Evolutionary conservation across 2,329 filamentous ascomycete genomes (phyloP).

Genomic region (Aspergillus hortae): DNA sequence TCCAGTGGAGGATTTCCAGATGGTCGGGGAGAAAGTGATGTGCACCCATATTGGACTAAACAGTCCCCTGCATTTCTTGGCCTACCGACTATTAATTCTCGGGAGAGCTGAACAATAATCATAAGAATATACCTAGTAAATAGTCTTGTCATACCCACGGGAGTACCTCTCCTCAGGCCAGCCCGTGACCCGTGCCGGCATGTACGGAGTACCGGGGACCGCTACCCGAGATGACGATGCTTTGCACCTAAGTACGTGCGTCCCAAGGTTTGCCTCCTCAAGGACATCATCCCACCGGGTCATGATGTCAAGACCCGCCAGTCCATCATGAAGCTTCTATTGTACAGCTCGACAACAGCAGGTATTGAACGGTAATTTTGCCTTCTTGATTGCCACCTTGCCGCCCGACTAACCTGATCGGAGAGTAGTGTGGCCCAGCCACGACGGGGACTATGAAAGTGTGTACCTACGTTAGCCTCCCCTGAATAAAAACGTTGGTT

Average conservation of each 20-base stretch:
- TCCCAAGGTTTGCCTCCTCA: too few species aligned
- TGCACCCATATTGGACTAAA: too few species aligned
- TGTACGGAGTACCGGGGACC: slow-evolving; percentile 5
- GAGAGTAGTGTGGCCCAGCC: background rate
- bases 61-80: too few species aligned
- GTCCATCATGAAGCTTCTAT: too few species aligned
- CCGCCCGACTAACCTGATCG: background rate
- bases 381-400: background rate
- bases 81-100: background rate
- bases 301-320: background rate
- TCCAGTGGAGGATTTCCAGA: too few species aligned
- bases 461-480: slow-evolving; percentile 10
- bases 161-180: slow-evolving; percentile 5
- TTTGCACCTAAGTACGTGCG: background rate
- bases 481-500: slow-evolving; percentile 4
- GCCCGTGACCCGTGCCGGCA: slow-evolving; percentile 12
- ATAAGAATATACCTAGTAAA: too few species aligned
- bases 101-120: too few species aligned
- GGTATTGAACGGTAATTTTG: too few species aligned
- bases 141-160: too few species aligned
- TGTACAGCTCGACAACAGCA: too few species aligned
- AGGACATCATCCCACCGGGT: background rate
- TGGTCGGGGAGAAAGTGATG: too few species aligned
- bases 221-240: slow-evolving; percentile 4
- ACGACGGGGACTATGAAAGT: slow-evolving; percentile 5